Base-by-base conservation (phyloP, 1,284 basidiomycete genomes). In the Cystobasidiaceae sp. region DNA sequence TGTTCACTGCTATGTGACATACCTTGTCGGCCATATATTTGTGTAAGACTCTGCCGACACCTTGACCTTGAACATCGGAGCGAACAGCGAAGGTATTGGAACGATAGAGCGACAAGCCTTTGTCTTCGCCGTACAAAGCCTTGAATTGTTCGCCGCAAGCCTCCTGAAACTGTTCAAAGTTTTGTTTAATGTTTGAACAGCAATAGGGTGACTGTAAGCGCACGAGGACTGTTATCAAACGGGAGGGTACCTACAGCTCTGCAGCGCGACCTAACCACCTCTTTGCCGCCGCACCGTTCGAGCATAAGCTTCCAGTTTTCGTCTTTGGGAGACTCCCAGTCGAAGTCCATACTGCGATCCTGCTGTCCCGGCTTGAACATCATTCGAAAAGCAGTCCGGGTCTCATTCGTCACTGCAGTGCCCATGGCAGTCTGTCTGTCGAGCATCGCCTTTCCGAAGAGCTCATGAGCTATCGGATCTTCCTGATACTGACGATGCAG, bases 61-160 rank as follows among this genome's bases (percentile, higher is more conserved):
- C 58, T 23, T 50, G 32, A 11, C 58, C 58, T 23, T 60, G 58
- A 17, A 15, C 23, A 3, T 50, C 58, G 11, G 45, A 46, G 19
- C 50, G 44, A 13, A 60, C 58, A 13, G 17, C 45, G 21, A 60
- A 60, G 1, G 23, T 46, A 7, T n/a, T 19, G n/a, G 45, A 33
- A 11, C 28, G 27, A 39, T 49, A 60, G 11, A 17, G 25, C 19
- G 23, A 17, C 41, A 33, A 13, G 23, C 44, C 33, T 1, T 15
- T 6, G 23, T 49, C 28, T 19, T 48, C 30, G 30, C 46, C 46
- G 27, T 49, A 49, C 27, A 60, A 21, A 28, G 15, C 51, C n/a
- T 15, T n/a, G 13, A 37, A 25, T 32, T 32, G 28, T 19, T 33
- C 19, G 15, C 19, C 27, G 34, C 15, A 39, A n/a, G 17, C 51